Conservation (phyloP, 805 yeast genomes). For the Yarrowia porcina region DNA sequence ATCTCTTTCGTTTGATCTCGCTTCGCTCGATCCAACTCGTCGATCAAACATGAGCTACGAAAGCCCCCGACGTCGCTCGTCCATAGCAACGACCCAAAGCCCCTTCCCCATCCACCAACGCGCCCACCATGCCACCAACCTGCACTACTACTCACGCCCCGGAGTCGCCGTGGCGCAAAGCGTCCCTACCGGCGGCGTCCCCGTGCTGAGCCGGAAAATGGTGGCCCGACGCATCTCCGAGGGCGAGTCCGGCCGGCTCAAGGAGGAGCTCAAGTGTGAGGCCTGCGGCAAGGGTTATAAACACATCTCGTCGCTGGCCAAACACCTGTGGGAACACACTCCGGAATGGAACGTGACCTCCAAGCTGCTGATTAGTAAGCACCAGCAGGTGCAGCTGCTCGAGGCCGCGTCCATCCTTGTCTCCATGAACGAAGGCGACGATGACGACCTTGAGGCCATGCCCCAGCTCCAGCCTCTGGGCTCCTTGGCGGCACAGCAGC, state of each 20-base stretch:
- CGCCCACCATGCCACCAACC: constrained; percentile 21
- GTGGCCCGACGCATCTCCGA: constrained; percentile 81
- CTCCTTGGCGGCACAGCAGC: neutral
- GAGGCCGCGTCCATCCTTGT: constrained; percentile 72
- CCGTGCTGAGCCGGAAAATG: constrained; percentile 44
- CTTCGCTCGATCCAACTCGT: no score
- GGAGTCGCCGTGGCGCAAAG: constrained; percentile 10
- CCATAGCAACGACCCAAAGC: constrained; percentile 10
- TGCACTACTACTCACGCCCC: constrained; percentile 12
- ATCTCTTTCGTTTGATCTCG: no score
- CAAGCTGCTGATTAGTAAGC: constrained; percentile 75
- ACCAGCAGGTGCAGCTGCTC: constrained; percentile 79
- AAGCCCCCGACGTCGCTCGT: constrained; percentile 15
- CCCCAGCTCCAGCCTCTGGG: constrained; percentile 11
- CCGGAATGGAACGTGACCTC: constrained; percentile 91
- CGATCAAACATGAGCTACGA: constrained; percentile 25
- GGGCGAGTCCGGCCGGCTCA: constrained; percentile 80
- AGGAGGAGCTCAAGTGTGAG: constrained; percentile 82
- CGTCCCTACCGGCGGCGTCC: constrained; percentile 30
- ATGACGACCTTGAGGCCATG: constrained; percentile 26
- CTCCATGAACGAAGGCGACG: constrained; percentile 56
- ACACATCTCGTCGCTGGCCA: constrained; percentile 82
- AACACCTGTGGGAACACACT: constrained; percentile 90
- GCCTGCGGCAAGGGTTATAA: constrained; percentile 91
- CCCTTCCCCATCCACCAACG: constrained; percentile 25